A percentile compares a stretch with the other conserved stretches of the same genome.
Evolutionary conservation across 192 early-diverging fungal genomes (phyloP).

Genomic region (Martensiomyces pterosporus): DNA sequence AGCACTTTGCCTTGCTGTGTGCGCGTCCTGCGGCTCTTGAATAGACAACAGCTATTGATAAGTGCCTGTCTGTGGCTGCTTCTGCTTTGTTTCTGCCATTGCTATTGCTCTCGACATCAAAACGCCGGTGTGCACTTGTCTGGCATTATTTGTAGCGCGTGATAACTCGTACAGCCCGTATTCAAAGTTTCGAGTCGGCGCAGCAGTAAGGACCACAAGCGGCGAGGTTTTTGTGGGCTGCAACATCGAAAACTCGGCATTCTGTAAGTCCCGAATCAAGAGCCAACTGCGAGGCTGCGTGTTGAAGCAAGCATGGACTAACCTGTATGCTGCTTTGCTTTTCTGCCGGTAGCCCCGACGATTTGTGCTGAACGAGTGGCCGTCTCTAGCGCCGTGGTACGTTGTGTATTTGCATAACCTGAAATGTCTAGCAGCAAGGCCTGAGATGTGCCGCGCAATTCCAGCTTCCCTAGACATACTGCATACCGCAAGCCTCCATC

Average conservation of each 20-base stretch:
- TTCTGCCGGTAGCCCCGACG: slow-evolving; percentile 51
- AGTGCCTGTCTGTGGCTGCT: too few species aligned
- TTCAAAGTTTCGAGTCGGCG: slow-evolving; percentile 88
- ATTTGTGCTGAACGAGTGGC: slow-evolving; percentile 92
- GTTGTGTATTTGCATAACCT: too few species aligned
- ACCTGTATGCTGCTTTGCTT: slow-evolving; percentile 1
- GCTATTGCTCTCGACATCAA: too few species aligned
- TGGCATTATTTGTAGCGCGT: slow-evolving; percentile 49
- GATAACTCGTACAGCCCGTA: slow-evolving; percentile 83
- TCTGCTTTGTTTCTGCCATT: too few species aligned
- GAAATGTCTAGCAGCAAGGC: too few species aligned
- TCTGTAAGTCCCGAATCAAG: slow-evolving; percentile 55
- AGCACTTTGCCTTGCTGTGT: too few species aligned
- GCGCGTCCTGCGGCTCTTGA: too few species aligned
- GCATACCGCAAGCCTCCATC: not conserved
- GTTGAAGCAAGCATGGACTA: too few species aligned
- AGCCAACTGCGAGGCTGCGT: too few species aligned
- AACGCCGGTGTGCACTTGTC: not conserved
- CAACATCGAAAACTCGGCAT: slow-evolving; percentile 90
- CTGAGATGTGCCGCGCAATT: too few species aligned
- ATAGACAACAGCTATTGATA: too few species aligned
- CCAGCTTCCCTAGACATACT: too few species aligned
- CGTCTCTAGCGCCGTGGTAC: slow-evolving; percentile 82
- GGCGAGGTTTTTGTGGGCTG: slow-evolving; percentile 67
- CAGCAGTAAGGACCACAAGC: slow-evolving; percentile 66